Evolutionary conservation across 73 alveolate species (phyloP).

Genomic region (Paramecium sonneborni): DNA sequence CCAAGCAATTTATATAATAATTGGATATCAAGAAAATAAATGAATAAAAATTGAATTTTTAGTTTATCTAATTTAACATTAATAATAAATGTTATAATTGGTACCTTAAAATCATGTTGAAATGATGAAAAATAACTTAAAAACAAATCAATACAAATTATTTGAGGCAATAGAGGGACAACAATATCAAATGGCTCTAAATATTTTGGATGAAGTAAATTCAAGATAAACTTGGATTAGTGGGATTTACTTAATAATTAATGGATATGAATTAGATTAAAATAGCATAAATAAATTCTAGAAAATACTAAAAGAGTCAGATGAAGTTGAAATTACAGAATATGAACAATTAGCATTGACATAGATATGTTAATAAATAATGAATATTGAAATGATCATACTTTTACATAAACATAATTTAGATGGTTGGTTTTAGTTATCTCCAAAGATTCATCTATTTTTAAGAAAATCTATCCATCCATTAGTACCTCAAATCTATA

Average conservation of each 20-base stretch:
- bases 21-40: no score
- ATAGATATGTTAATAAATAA: background rate
- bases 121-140: background rate
- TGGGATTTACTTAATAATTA: background rate
- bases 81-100: background rate
- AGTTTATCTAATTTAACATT: background rate
- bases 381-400: background rate
- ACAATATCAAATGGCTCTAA: background rate
- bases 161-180: background rate
- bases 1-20: background rate
- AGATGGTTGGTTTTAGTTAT: background rate
- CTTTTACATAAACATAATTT: background rate
- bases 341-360: background rate
- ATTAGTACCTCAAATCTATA: background rate
- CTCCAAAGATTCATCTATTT: background rate
- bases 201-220: background rate
- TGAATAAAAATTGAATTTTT: background rate
- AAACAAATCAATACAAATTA: background rate
- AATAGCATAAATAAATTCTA: background rate
- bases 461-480: background rate
- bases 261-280: background rate
- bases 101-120: conserved; percentile 22
- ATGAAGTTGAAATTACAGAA: background rate
- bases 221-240: background rate
- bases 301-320: background rate